Evolutionary conservation across 140 eudicot species (phyloP), one percentile per base, ranked within the genome.

Genomic region (Senecio squalidus): DNA sequence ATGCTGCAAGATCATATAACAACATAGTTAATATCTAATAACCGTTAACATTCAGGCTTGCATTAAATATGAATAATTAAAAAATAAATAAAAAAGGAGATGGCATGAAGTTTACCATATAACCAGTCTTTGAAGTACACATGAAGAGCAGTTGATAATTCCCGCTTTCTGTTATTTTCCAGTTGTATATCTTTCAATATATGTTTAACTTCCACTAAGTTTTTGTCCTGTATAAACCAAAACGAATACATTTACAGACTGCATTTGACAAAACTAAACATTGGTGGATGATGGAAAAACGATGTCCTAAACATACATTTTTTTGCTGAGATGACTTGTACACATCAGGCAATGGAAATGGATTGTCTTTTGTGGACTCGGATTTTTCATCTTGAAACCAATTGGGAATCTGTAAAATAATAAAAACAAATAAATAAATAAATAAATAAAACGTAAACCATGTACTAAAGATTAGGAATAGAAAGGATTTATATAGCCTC

Each of bases 121-220:
- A 92, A 67, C 98, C 98, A 87, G 52, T 92, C 98, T 64, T 92
- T 92, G 47, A 92, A 92, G 79, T 81, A 87, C 2, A 66, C 80
- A 68, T 92, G 96, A 74, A 92, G 92, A 40, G 86, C 96, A 74
- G 67, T 68, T 25, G 93, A 75, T 58, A 92, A 47, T 60, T 92
- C 98, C 45, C 92, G 85, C 71, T 84, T 92, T 81, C 74, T 72
- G 76, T 51, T 78, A 29, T 87, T 96, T 50, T 92, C 98, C 44
- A 92, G 89, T 67, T 76, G 86, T n/a, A 93, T 61, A 58, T 84
- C 98, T 80, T 68, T 80, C 73, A 92, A 71, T 61, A 74, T 70
- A 31, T 87, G 86, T 84, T 84, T 92, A 23, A 84, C 84, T 50
- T 92, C 98, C 63, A 70, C 96, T 62, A 92, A 69, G 56, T 69